Percentiles rank a stretch among this genome's conserved stretches.
Conservation (phyloP, 805 yeast species). For the Nakazawaea sp. region DNA sequence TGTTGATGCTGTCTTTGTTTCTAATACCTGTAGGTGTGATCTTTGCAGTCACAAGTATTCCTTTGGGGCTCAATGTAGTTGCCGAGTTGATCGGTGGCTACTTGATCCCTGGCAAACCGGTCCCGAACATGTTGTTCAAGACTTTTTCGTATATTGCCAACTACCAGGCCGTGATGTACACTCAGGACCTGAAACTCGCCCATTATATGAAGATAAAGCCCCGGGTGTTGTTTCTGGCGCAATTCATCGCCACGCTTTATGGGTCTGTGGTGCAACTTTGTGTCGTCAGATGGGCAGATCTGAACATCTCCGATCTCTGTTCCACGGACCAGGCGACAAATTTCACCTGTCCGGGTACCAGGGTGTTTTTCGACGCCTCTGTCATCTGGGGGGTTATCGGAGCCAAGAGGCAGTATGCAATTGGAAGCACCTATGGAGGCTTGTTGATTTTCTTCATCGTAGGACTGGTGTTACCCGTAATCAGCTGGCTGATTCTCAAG, state of each 20-base stretch:
- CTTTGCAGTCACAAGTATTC: slow-evolving; percentile 54
- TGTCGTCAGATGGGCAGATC: slow-evolving; percentile 35
- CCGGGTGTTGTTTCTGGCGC: slow-evolving; percentile 47
- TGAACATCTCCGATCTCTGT: slow-evolving; percentile 35
- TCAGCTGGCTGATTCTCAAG: slow-evolving; percentile 29
- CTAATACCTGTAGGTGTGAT: slow-evolving; percentile 57
- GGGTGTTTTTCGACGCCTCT: slow-evolving; percentile 46
- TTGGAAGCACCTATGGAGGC: slow-evolving; percentile 42
- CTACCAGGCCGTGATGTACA: slow-evolving; percentile 48
- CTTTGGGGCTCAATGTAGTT: slow-evolving; percentile 53
- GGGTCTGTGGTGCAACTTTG: slow-evolving; percentile 35
- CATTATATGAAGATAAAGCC: slow-evolving; percentile 65
- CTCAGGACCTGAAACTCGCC: slow-evolving; percentile 53
- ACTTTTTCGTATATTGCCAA: slow-evolving; percentile 51
- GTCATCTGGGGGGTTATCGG: slow-evolving; percentile 65
- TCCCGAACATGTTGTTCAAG: slow-evolving; percentile 58
- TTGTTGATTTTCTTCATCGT: slow-evolving; percentile 53
- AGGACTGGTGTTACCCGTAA: slow-evolving; percentile 42
- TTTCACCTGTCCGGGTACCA: slow-evolving; percentile 40
- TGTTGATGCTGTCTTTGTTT: slow-evolving; percentile 46
- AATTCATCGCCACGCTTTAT: slow-evolving; percentile 36
- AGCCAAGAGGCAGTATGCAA: slow-evolving; percentile 48
- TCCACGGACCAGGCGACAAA: slow-evolving; percentile 30
- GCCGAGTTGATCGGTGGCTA: slow-evolving; percentile 63
- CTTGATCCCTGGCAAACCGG: slow-evolving; percentile 53